Evolutionary conservation across 2,329 filamentous ascomycete species (phyloP).

Genomic region (Fusarium xylarioides): DNA sequence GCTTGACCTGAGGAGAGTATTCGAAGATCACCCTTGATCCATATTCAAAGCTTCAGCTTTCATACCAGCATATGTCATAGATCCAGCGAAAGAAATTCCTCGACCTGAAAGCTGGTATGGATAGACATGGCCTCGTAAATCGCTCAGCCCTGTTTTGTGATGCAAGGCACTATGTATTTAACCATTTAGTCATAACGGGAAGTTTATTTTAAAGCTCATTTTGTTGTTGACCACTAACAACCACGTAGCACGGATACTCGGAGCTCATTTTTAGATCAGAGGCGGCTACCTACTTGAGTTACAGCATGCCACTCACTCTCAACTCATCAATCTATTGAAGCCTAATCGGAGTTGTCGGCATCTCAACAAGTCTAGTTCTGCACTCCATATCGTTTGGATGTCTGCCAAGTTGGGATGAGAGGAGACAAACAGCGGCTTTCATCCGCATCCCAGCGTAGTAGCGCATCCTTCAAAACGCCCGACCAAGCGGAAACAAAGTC

Average conservation of each 20-base stretch:
- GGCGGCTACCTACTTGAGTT: neutral
- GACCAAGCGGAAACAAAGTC: constrained; percentile 22
- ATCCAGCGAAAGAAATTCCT: constrained; percentile 26
- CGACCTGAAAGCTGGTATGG: constrained; percentile 19
- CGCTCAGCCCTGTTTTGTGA: constrained; percentile 25
- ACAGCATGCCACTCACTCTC: neutral
- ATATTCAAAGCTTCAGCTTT: constrained; percentile 1
- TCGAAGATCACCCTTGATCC: constrained; percentile 2
- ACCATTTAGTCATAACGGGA: constrained; percentile 5
- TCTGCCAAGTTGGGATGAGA: neutral
- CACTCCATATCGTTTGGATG: neutral
- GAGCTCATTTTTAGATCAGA: neutral
- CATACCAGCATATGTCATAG: constrained; percentile 17
- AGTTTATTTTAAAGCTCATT: constrained; percentile 27
- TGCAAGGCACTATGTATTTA: neutral
- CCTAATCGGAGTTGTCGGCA: constrained; percentile 1
- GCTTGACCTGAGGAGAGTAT: neutral
- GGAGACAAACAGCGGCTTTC: neutral
- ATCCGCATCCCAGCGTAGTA: constrained; percentile 8
- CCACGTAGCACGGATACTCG: neutral
- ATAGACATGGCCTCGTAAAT: constrained; percentile 11
- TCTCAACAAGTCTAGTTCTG: neutral
- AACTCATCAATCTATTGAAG: neutral
- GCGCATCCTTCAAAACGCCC: constrained; percentile 24
- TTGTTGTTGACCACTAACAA: neutral